These are phyloP conservation scores for Nymphaea colorata DNA, from an alignment of 164 flowering plant species.

Conservation along the genomic window DNA sequence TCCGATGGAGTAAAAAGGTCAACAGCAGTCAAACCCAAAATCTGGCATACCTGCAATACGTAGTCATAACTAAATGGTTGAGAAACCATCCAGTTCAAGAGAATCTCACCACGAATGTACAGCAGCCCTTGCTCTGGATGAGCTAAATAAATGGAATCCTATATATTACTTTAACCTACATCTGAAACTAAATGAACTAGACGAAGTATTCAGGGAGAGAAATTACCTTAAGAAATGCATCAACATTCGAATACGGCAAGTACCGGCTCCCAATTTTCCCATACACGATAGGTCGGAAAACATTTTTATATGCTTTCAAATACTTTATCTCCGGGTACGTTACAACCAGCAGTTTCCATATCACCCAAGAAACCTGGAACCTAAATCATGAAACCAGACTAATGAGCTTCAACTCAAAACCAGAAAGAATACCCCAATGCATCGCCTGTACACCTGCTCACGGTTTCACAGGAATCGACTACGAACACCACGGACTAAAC, in stretches of 20 bases:
- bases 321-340: slow-evolving; percentile 23
- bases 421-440: too few relatives aligned
- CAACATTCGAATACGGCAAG: slow-evolving; percentile 57
- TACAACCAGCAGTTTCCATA: slow-evolving; percentile 37
- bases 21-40: slow-evolving; percentile 44
- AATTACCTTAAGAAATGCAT: slow-evolving; percentile 59
- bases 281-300: slow-evolving; percentile 18
- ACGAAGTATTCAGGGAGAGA: not conserved
- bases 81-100: not conserved
- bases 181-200: not conserved
- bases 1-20: slow-evolving; percentile 74
- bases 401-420: not conserved
- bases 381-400: slow-evolving; percentile 15
- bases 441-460: too few relatives aligned
- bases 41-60: slow-evolving; percentile 40
- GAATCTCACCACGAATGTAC: not conserved
- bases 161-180: not conserved
- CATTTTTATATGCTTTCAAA: slow-evolving; percentile 15
- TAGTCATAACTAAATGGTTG: not conserved
- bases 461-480: too few relatives aligned
- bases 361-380: slow-evolving; percentile 38
- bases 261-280: slow-evolving; percentile 45
- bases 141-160: not conserved
- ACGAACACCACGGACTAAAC: too few relatives aligned
- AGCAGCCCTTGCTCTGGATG: not conserved